phyloP scores from a whole-genome alignment of 257 asterid species.

The Penstemon eatonii region DNA sequence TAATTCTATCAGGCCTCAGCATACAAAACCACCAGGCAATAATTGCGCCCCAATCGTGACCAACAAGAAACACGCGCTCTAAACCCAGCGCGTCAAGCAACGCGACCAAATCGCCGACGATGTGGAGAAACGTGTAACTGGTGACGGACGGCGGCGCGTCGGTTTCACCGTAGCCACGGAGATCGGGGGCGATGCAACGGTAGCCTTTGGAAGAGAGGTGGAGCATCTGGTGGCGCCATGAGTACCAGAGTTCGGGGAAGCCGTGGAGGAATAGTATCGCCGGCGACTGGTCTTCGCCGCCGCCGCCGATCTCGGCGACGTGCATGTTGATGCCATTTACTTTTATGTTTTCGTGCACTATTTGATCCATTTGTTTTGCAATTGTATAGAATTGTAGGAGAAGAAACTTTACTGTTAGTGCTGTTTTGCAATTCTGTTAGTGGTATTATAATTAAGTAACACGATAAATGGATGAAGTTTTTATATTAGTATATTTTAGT shows the following conservation, averaged over 20 bases:
- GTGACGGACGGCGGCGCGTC: slow-evolving; percentile 35
- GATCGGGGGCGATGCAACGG: slow-evolving; percentile 48
- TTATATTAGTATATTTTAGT: too few relatives aligned
- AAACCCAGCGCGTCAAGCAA: slow-evolving; percentile 35
- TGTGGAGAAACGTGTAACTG: slow-evolving; percentile 34
- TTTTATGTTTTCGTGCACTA: slow-evolving; percentile 26
- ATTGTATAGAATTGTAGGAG: background rate
- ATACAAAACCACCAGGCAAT: slow-evolving; percentile 50
- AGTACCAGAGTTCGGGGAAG: slow-evolving; percentile 52
- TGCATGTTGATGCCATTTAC: slow-evolving; percentile 38
- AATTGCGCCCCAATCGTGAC: slow-evolving; percentile 57
- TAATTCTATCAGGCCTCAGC: slow-evolving; percentile 26
- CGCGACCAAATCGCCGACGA: slow-evolving; percentile 46
- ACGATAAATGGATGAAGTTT: too few relatives aligned
- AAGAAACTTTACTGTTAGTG: too few relatives aligned
- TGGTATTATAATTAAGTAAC: too few relatives aligned
- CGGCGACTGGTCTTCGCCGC: slow-evolving; percentile 24
- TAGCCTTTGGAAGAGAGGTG: slow-evolving; percentile 40
- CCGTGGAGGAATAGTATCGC: slow-evolving; percentile 45
- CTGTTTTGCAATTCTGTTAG: too few relatives aligned
- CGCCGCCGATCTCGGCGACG: slow-evolving; percentile 43
- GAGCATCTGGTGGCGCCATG: slow-evolving; percentile 53
- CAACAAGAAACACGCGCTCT: slow-evolving; percentile 53
- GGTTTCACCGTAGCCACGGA: slow-evolving; percentile 50
- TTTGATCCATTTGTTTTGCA: slow-evolving; percentile 30